Evolutionary conservation across 371 early-diverging fungal species (phyloP), one percentile per base, ranked within the genome.

Genomic region (Rozella allomycis): DNA sequence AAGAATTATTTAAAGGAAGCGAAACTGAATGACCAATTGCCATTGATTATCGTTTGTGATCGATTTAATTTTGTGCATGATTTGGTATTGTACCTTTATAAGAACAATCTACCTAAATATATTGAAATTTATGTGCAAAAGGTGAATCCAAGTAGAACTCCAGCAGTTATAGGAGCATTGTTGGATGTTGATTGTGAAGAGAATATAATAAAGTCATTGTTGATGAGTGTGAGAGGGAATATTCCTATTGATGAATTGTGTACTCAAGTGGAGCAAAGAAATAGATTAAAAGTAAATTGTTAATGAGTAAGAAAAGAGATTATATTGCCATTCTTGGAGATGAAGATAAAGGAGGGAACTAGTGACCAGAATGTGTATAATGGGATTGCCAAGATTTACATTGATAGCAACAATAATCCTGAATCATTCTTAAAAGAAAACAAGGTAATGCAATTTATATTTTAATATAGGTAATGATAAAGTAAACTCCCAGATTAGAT

Each of bases 1-100:
- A 90, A 90, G 58, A 94, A 86, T 55, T 88, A 82, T 59, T 58
- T 94, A 38, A 91, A 88, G 70, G 96, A 94, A 50, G 79, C 90
- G 28, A 76, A 86, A 41, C 66, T 94, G 21, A 52, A 67, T 13
- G 96, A 94, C 50, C 90, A 90, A 48, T 62, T 94, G 30, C 91
- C 96, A 17, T 55, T 94, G 30, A 87, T 94, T 40, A 85, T 91
- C 43, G 96, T 94, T 17, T 91, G 93, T 58, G 96, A 94, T 47
- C 72, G 93, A 33, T 83, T 77, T 43, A 74, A 77, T 49, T 91
- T 78, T 64, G 90, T 94, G 16, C 91, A 90, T 43, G 96, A 94
- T 45, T 60, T 94, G 20, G 81, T 94, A 7, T 67, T 94, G 21
- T 86, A 78, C 43, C 58, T 94, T 41, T 87, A 87, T 54, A 81